Base-by-base conservation (phyloP, 177 flowering plant species). In the Telopea speciosissima region DNA sequence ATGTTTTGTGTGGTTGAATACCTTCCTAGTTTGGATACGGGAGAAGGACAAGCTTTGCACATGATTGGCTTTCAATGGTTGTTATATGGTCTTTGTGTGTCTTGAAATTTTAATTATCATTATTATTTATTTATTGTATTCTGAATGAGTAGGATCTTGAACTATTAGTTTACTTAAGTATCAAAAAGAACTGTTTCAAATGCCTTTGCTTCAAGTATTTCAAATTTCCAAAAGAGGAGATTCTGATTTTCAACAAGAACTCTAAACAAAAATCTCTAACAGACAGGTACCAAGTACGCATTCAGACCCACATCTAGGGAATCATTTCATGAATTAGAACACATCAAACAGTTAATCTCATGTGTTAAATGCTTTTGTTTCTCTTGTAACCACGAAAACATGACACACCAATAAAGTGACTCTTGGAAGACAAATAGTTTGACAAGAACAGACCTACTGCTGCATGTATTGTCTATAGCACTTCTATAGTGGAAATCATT, bases 401-500 rank as follows among this genome's bases (percentile, higher is more conserved):
- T 70, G 92, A 91, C 67, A 74, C 78, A 63, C 85, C 88, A 14
- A 81, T 91, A 79, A 89, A 88, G 78, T 89, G 92, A 58, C 85
- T 91, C 25, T 56, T 77, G 62, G 89, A 88, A 76, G 91, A 89
- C 45, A 85, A 81, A 70, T 62, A 79, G 68, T 91, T 91, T 78
- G 85, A 86, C 68, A 82, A 85, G 68, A 79, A 74, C 60, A 86
- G 79, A 72, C 87, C 97, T 28, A 83, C 76, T 16, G 85, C 90
- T 65, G 90, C 96, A 13, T 87, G 85, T 67, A 76, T 83, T 52
- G 84, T 90, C 12, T 89, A 84, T 73, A 79, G 77, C 86, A 73
- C 87, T 90, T 74, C 82, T 90, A 73, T 93, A 89, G 42, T 89
- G 91, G 96, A 81, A 90, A 81, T 86, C 93, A 65, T 90, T 89